Base-by-base conservation (phyloP, 164 flowering plant genomes). In the Echeveria elegans region DNA sequence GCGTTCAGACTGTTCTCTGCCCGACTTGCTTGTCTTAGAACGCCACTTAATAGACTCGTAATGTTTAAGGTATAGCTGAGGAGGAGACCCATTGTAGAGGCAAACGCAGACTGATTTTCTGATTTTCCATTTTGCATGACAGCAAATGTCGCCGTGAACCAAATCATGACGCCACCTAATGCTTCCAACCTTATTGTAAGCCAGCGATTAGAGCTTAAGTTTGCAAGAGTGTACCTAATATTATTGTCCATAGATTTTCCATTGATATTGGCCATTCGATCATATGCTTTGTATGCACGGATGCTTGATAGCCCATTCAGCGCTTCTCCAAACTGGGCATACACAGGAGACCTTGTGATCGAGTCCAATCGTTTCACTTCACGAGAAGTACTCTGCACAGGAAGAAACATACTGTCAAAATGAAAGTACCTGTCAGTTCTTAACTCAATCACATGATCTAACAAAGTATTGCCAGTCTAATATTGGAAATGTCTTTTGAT, bases 251-350 rank as follows among this genome's bases (percentile, higher is more conserved):
- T 88, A 28, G 91, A 84, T 24, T 80, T 89, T 36, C 95, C 97
- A 75, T 85, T 94, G 34, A 89, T 80, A 62, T 47, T 70, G 24
- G 96, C 85, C 91, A 94, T 86, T 59, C 97, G 76, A 70, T 94
- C 95, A 80, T 91, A 85, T 24, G 96, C 98, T 79, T 91, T 82
- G 73, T 88, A 94, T 30, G 96, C 99, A 66, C 96, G 88, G 56
- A 94, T 91, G 29, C 85, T 86, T 48, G 97, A 74, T 19, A 94
- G 74, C 48, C 99, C 99, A 80, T 94, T 89, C 50, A 94, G 66
- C 38, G 96, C 96, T 80, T 94, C 99, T 64, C 93, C 92, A 74
- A 94, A 91, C 72, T 94, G 99, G 24, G 99, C 97, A 79, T 94
- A 94, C 52, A 91, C 90, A 64, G 99, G 99, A 56, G 99, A 94